Evolutionary conservation across 768 basidiomycete species (phyloP).

Genomic region (Tricholomella constricta): DNA sequence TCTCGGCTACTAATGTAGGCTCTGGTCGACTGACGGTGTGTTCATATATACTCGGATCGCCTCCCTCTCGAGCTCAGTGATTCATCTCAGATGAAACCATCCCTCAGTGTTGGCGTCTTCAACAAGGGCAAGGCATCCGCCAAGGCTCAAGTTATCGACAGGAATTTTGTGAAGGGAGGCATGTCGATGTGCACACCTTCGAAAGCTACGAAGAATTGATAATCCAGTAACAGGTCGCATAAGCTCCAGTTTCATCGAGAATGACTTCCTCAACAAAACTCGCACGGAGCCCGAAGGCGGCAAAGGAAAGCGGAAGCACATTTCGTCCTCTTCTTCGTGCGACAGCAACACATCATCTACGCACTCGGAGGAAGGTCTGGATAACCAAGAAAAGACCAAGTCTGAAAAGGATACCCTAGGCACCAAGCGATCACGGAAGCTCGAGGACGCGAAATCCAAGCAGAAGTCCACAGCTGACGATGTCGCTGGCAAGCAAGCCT

Average conservation of each 20-base stretch:
- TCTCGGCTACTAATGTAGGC: conserved; percentile 62
- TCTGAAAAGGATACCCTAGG: not conserved
- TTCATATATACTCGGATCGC: not conserved
- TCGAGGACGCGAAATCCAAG: not conserved
- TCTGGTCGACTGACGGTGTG: conserved; percentile 63
- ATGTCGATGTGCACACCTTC: conserved; percentile 3
- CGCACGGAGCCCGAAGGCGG: not conserved
- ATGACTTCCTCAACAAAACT: conserved; percentile 10
- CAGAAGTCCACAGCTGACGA: not conserved
- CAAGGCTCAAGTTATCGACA: conserved; percentile 31
- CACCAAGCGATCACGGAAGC: not conserved
- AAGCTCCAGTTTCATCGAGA: not conserved
- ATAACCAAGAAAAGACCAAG: not conserved
- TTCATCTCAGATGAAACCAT: conserved; percentile 42
- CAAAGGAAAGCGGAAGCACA: not conserved
- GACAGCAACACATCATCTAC: not conserved
- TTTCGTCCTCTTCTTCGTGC: not conserved
- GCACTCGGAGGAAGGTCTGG: not conserved
- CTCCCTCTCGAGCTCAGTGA: not conserved
- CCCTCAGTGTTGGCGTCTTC: conserved; percentile 56
- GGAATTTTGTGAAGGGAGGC: conserved; percentile 26
- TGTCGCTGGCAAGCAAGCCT: not conserved
- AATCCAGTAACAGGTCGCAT: not conserved
- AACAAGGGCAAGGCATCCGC: conserved; percentile 65
- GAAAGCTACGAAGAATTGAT: not conserved